Percentiles rank a stretch among this genome's conserved stretches.
These are phyloP conservation scores for Puccinia coronata DNA, from an alignment of 1,284 basidiomycete species.

Conservation along the genomic window DNA sequence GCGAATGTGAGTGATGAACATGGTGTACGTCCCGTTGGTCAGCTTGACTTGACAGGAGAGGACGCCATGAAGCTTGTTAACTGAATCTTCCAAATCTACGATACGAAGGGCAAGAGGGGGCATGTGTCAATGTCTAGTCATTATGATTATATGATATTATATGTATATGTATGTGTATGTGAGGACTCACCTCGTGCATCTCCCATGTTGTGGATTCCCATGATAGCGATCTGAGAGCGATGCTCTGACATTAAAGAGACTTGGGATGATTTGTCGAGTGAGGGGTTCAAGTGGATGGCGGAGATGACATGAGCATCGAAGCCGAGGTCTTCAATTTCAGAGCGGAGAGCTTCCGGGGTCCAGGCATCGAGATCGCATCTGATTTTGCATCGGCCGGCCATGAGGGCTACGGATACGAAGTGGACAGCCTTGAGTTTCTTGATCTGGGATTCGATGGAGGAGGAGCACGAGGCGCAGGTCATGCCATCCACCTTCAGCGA, in stretches of 20 bases:
- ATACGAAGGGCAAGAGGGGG: not conserved
- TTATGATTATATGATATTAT: not conserved
- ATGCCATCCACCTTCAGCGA: constrained; percentile 79
- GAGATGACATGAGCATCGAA: constrained; percentile 81
- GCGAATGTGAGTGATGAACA: constrained; percentile 26
- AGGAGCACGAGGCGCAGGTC: constrained; percentile 80
- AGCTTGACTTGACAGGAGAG: constrained; percentile 23
- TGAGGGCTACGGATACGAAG: constrained; percentile 71
- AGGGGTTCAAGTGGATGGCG: constrained; percentile 64
- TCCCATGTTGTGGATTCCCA: constrained; percentile 9
- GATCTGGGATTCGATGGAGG: constrained; percentile 74
- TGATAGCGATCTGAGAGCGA: constrained; percentile 6
- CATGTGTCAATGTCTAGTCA: not conserved
- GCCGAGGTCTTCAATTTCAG: constrained; percentile 81
- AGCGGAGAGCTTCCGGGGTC: constrained; percentile 79
- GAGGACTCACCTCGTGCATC: constrained; percentile 21
- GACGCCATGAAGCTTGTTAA: constrained; percentile 33
- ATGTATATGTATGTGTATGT: not conserved
- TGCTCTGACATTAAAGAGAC: not conserved
- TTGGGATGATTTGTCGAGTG: not conserved
- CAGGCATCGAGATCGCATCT: constrained; percentile 71
- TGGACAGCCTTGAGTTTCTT: constrained; percentile 73
- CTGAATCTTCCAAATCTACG: constrained; percentile 37
- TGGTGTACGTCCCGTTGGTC: not conserved
- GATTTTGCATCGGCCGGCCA: constrained; percentile 72